Base-by-base conservation (phyloP, 805 yeast genomes). In the Suhomyces canberraensis region DNA sequence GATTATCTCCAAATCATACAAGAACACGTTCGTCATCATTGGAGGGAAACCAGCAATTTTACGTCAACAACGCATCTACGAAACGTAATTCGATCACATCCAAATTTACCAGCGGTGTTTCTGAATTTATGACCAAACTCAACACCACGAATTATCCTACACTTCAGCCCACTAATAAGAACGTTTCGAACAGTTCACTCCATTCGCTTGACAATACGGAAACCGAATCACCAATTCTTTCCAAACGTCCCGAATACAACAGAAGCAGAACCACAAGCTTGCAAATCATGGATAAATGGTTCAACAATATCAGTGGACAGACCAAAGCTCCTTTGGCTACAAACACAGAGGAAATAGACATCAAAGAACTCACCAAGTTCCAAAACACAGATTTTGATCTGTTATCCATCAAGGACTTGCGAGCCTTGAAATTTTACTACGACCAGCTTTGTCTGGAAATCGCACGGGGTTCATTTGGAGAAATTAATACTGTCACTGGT, bases 251-350 rank as follows among this genome's bases (percentile, higher is more conserved):
- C 4, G 64, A 58, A n/a, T 50, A 45, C 37, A 29, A 19, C 8
- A 47, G 69, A 21, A 47, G 52, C 18, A 52, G 71, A 43, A 59
- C 69, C 8, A 48, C 69, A 19, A 66, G 71, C 44, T 39, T 64
- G 16, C 73, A 66, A 39, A 54, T 67, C 13, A 64, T 67, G 67
- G 73, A 67, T 41, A 63, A 58, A 41, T 67, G 72, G 71, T 64
- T 67, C 40, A 62, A 56, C 43, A 66, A 64, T 44, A 43, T 67
- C 8, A 39, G 42, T 5, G 41, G 39, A 6, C 41, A 35, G 37
- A 29, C 16, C 17, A 35, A n/a, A 33, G 24, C 27, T 8, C 27
- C 32, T 7, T 31, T 37, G 32, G 34, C 32, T 33, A 31, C 33
- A 13, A 22, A 14, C 40, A 34, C 27, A 16, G 39, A 31, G 28